phyloP scores from a whole-genome alignment of 2,329 filamentous ascomycete species.

The Cordyceps javanica region DNA sequence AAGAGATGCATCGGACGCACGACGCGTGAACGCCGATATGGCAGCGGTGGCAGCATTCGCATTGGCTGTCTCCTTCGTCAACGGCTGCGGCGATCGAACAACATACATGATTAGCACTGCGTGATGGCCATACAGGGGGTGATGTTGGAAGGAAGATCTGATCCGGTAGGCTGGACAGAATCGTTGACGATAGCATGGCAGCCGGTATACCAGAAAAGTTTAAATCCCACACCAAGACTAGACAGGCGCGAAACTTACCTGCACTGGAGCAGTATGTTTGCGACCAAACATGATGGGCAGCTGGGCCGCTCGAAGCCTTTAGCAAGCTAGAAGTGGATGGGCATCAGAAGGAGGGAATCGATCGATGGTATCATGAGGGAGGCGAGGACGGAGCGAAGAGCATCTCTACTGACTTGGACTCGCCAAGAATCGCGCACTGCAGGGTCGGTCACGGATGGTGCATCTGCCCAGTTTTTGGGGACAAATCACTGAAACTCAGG shows the following conservation, averaged over 20 bases:
- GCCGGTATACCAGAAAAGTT: constrained; percentile 3
- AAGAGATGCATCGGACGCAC: constrained; percentile 54
- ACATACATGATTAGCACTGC: constrained; percentile 19
- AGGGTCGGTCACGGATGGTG: neutral
- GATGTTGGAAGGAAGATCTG: neutral
- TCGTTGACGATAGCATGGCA: neutral
- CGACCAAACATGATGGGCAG: constrained; percentile 18
- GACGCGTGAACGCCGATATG: constrained; percentile 70
- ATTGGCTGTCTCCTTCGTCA: constrained; percentile 58
- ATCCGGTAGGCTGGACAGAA: neutral
- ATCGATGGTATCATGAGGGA: neutral
- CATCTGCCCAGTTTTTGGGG: constrained; percentile 8
- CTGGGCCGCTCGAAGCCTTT: neutral
- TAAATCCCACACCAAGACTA: neutral
- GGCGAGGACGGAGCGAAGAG: neutral
- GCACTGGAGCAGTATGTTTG: constrained; percentile 14
- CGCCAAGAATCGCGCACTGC: neutral
- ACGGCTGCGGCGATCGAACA: constrained; percentile 42
- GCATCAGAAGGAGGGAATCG: constrained; percentile 2
- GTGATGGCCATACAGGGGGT: neutral
- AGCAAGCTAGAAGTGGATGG: neutral
- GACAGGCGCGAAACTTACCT: constrained; percentile 15
- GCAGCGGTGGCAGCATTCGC: constrained; percentile 75
- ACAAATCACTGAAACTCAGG: constrained; percentile 11
- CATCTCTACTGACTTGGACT: neutral